A percentile compares a stretch with the other conserved stretches of the same genome.
Conservation (phyloP, 495 filamentous ascomycete species). For the Podospora fimiseda region DNA sequence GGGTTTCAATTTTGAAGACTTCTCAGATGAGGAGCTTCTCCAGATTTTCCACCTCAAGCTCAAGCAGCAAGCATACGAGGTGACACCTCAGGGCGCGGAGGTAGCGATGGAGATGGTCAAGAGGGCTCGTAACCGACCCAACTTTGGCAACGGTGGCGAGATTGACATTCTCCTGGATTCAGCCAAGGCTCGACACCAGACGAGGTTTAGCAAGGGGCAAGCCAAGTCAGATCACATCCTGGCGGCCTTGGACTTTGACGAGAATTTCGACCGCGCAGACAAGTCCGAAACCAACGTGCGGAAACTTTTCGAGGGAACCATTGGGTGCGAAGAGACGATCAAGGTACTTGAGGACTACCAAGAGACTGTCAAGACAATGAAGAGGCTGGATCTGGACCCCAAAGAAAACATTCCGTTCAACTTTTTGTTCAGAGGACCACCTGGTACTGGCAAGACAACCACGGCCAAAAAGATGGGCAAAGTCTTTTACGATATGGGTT, state of each 20-base stretch:
- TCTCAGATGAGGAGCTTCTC: constrained; percentile 50
- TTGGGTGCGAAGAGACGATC: constrained; percentile 62
- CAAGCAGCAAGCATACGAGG: constrained; percentile 39
- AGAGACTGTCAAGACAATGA: constrained; percentile 47
- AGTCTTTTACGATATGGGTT: constrained; percentile 66
- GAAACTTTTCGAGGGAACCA: constrained; percentile 56
- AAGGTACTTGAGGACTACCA: constrained; percentile 55
- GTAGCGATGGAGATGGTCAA: constrained; percentile 47
- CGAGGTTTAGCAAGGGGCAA: constrained; percentile 30
- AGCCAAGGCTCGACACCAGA: constrained; percentile 55
- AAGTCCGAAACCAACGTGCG: constrained; percentile 45
- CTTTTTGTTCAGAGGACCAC: constrained; percentile 40
- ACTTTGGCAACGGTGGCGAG: constrained; percentile 58
- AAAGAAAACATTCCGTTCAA: constrained; percentile 35
- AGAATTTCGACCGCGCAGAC: constrained; percentile 52
- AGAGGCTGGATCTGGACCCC: constrained; percentile 53
- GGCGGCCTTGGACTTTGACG: constrained; percentile 63
- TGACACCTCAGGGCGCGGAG: constrained; percentile 32
- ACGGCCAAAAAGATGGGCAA: constrained; percentile 67
- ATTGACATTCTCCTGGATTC: constrained; percentile 59
- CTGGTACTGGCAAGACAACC: constrained; percentile 66
- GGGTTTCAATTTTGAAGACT: constrained; percentile 69
- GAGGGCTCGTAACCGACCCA: constrained; percentile 47
- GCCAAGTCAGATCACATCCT: constrained; percentile 26
- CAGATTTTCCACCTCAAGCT: constrained; percentile 55